These are phyloP conservation scores for Blastomyces gilchristii DNA, from an alignment of 2,329 filamentous ascomycete species.

Conservation along the genomic window DNA sequence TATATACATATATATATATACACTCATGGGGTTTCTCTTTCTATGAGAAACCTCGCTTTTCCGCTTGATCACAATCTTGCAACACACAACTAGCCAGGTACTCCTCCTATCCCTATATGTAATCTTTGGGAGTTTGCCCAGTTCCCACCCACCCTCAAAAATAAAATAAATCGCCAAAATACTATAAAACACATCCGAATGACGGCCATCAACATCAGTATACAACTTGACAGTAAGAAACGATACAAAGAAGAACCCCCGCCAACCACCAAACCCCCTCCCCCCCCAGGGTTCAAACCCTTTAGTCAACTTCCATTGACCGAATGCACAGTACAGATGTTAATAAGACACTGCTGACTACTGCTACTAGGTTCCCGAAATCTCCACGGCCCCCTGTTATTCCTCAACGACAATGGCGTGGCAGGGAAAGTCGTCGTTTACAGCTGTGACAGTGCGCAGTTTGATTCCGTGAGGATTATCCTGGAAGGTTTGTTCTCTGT, in stretches of 20 bases:
- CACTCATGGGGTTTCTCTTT: too few species aligned
- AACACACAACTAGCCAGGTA: neutral
- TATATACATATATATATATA: too few species aligned
- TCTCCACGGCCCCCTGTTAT: neutral
- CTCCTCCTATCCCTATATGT: neutral
- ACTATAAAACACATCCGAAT: neutral
- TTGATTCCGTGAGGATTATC: conserved; percentile 8
- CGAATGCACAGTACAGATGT: neutral
- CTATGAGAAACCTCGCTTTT: too few species aligned
- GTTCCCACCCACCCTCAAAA: neutral
- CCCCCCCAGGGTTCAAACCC: too few species aligned
- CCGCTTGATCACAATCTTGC: neutral
- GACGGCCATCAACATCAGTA: neutral
- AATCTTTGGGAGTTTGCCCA: neutral
- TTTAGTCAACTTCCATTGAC: neutral
- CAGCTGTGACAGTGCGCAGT: neutral
- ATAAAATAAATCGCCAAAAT: neutral
- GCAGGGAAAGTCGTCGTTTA: conserved; percentile 3
- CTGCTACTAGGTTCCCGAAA: neutral
- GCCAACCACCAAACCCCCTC: neutral
- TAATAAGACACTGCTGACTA: neutral
- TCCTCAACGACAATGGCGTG: conserved; percentile 7
- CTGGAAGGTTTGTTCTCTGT: conserved; percentile 3
- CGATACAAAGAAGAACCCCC: neutral
- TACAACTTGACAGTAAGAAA: neutral